Conservation (phyloP, 2,329 filamentous ascomycete genomes). For the Clonostachys chloroleuca region DNA sequence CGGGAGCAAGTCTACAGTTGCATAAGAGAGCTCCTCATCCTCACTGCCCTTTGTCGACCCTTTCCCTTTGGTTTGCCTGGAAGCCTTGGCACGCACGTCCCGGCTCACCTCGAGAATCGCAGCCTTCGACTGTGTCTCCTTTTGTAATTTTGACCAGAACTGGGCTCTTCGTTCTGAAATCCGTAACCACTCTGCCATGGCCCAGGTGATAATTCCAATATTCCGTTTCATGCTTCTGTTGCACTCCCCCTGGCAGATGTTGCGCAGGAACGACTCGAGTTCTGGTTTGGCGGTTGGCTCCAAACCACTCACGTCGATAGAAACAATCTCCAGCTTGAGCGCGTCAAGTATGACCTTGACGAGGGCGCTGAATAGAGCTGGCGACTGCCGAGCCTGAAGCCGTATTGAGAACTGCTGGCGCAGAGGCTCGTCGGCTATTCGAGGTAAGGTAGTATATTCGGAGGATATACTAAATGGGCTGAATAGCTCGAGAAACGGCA, state of each 20-base stretch:
- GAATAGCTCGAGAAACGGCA: conserved; percentile 68
- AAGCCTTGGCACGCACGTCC: conserved; percentile 14
- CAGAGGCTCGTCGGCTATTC: conserved; percentile 18
- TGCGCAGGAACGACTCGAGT: conserved; percentile 47
- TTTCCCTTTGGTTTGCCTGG: conserved; percentile 9
- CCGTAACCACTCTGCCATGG: conserved; percentile 64
- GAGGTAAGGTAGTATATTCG: conserved; percentile 39
- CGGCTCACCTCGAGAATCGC: conserved; percentile 12
- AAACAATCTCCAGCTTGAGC: conserved; percentile 41
- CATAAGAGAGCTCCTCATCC: conserved; percentile 11
- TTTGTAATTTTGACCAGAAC: conserved; percentile 56
- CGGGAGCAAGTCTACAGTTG: conserved; percentile 40
- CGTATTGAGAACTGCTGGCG: conserved; percentile 54
- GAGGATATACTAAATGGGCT: conserved; percentile 62
- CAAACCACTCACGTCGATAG: conserved; percentile 48
- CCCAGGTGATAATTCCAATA: conserved; percentile 58
- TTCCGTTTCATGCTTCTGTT: conserved; percentile 49
- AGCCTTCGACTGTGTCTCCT: conserved; percentile 33
- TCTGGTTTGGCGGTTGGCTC: conserved; percentile 56
- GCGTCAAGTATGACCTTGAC: conserved; percentile 56
- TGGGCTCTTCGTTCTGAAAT: conserved; percentile 54
- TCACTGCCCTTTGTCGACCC: conserved; percentile 6
- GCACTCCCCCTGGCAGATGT: conserved; percentile 27
- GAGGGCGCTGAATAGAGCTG: conserved; percentile 52
- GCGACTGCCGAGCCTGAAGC: conserved; percentile 29